A percentile compares a stretch with the other conserved stretches of the same genome.
phyloP scores from a whole-genome alignment of 257 asterid genomes.

The Agastache rugosa region DNA sequence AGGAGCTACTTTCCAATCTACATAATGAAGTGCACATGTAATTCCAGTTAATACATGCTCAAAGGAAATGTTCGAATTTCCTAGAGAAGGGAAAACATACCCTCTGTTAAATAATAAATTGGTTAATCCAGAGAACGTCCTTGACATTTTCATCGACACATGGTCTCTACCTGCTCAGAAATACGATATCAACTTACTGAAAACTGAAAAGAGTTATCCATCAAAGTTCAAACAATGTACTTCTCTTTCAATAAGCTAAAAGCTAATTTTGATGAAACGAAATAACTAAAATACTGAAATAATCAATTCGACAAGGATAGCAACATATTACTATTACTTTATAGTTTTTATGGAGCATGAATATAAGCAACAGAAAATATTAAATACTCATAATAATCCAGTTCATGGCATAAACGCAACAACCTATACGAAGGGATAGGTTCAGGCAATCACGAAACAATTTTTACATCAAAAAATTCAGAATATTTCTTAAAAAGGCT shows the following conservation, averaged over 20 bases:
- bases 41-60: conserved; percentile 16
- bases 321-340: conserved; percentile 1
- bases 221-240: background rate
- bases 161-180: conserved; percentile 60
- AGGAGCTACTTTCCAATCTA: background rate
- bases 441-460: conserved; percentile 2
- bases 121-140: conserved; percentile 67
- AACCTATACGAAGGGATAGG: background rate
- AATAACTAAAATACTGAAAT: background rate
- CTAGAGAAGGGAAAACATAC: conserved; percentile 43
- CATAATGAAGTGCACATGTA: conserved; percentile 8
- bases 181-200: conserved; percentile 3
- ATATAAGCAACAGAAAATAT: conserved; percentile 13
- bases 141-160: conserved; percentile 68
- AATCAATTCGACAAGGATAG: conserved; percentile 21
- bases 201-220: background rate
- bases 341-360: background rate
- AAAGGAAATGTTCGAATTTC: conserved; percentile 9
- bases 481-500: background rate
- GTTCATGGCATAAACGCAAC: background rate
- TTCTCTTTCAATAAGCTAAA: conserved; percentile 8
- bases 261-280: background rate
- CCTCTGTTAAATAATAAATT: conserved; percentile 70
- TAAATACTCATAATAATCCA: conserved; percentile 1
- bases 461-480: background rate